Evolutionary conservation across 805 yeast genomes (phyloP).

Genomic region (Zygoascus tannicola): DNA sequence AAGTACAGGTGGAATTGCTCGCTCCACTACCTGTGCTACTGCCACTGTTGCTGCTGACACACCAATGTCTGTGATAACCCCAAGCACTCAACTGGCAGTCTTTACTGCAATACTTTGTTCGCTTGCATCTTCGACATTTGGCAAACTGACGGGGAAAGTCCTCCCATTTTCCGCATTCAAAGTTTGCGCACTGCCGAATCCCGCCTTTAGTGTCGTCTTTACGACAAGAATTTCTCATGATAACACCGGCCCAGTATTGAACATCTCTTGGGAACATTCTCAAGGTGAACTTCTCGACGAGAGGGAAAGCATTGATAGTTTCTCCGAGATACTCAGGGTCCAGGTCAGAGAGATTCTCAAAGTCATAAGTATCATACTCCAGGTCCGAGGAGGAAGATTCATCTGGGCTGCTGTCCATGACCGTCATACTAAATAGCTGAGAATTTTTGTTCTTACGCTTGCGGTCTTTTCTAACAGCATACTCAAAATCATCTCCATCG

Average conservation of each 20-base stretch:
- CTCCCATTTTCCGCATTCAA: conserved; percentile 94
- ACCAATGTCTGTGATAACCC: conserved; percentile 93
- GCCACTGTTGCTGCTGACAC: conserved; percentile 27
- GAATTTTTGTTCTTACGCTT: neutral
- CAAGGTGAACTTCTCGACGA: conserved; percentile 84
- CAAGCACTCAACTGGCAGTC: conserved; percentile 89
- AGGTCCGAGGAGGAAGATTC: conserved; percentile 4
- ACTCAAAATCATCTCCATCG: neutral
- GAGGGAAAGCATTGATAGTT: conserved; percentile 61
- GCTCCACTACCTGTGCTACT: conserved; percentile 6
- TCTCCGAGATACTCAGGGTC: conserved; percentile 41
- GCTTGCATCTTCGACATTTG: conserved; percentile 85
- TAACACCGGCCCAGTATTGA: conserved; percentile 96
- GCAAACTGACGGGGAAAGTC: conserved; percentile 83
- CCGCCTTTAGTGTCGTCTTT: conserved; percentile 83
- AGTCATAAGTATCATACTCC: conserved; percentile 27
- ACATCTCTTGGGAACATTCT: conserved; percentile 64
- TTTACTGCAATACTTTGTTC: conserved; percentile 90
- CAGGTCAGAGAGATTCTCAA: conserved; percentile 26
- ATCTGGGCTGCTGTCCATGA: neutral
- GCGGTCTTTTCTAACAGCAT: conserved; percentile 4
- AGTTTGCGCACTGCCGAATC: conserved; percentile 88
- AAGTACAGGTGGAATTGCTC: neutral
- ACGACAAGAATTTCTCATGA: conserved; percentile 91
- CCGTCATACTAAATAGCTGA: neutral